Base-by-base conservation (phyloP, 2,329 filamentous ascomycete genomes). In the Beauveria australis region DNA sequence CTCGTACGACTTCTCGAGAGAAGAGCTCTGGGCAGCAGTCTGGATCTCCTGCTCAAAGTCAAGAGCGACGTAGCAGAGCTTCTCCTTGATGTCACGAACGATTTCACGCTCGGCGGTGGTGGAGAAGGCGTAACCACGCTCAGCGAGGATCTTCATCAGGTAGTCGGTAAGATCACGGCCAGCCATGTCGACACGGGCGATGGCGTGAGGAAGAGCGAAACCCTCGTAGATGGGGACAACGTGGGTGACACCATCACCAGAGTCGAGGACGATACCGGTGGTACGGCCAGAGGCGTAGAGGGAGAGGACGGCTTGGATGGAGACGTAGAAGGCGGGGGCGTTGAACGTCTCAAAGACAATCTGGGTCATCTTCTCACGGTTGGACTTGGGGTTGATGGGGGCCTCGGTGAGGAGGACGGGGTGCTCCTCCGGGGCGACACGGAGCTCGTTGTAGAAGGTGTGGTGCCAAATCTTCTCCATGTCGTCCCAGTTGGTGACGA, bases 391-490 rank as follows among this genome's bases (percentile, higher is more conserved):
- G 89, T 99, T 99, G 89, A 99, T 97, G 71, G 94, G 94, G 73
- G 94, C 94, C 85, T 99, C 94, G 72, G 94, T 99, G 79, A 99
- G 87, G 76, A 99, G 88, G 77, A 97, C 92, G 73, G 94, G 94
- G 88, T 99, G 94, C 89, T 99, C 94, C 87, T 99, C 94, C 73
- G 94, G 94, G 73, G 94, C 94, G 68, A 99, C 94, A 93, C 94
- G 93, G 76, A 99, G 87, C 86, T 99, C 94, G 84, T 99, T 99
- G 91, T 97, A 99, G 87, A 99, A 99, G 77, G 94, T 97, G 91
- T 99, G 94, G 81, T 99, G 94, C 94, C 94, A 99, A 74, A 99
- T 97, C 89, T 97, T 97, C 86, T 97, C 94, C 94, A 97, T 97
- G 81, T 97, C 94, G 79, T 99, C 94, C 94, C 94, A 99, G 91